Percentiles rank a stretch among this genome's conserved stretches.
These are phyloP conservation scores for Camelina hispida DNA, from an alignment of 345 rosid genomes.

Conservation along the genomic window DNA sequence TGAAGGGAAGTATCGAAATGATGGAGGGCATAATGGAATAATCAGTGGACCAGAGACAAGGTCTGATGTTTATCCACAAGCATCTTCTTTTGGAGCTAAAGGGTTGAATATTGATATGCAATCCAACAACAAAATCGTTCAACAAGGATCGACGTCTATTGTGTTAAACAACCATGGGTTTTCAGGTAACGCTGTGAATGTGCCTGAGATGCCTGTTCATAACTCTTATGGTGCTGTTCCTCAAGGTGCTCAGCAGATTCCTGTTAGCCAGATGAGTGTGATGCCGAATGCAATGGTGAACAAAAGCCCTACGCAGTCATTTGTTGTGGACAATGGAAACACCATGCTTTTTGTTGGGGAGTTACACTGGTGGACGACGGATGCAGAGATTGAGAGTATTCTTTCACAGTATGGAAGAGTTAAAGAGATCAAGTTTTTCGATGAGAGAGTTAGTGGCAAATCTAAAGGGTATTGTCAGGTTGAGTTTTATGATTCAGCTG, in stretches of 20 bases:
- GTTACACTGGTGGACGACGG: constrained; percentile 94
- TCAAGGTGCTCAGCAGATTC: constrained; percentile 57
- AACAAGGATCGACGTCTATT: constrained; percentile 55
- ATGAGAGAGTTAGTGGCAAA: constrained; percentile 87
- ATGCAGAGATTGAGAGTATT: constrained; percentile 76
- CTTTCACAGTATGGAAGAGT: constrained; percentile 77
- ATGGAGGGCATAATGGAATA: constrained; percentile 46
- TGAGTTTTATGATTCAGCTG: constrained; percentile 71
- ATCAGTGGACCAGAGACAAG: constrained; percentile 57
- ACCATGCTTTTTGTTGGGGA: constrained; percentile 78
- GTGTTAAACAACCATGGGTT: constrained; percentile 55
- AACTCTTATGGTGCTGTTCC: constrained; percentile 52
- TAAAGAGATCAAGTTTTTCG: constrained; percentile 84
- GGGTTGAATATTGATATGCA: constrained; percentile 56
- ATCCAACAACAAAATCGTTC: constrained; percentile 52
- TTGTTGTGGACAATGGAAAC: constrained; percentile 76
- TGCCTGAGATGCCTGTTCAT: constrained; percentile 53
- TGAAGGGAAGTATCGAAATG: constrained; percentile 57
- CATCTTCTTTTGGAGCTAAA: constrained; percentile 52
- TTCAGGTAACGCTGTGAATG: constrained; percentile 55
- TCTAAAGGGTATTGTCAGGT: constrained; percentile 93
- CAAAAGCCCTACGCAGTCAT: constrained; percentile 64
- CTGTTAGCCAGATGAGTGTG: constrained; percentile 62
- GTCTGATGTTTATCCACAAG: constrained; percentile 52
- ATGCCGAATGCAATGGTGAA: constrained; percentile 50